phyloP scores from a whole-genome alignment of 2,329 filamentous ascomycete genomes.

The Orbilia oligospora region DNA sequence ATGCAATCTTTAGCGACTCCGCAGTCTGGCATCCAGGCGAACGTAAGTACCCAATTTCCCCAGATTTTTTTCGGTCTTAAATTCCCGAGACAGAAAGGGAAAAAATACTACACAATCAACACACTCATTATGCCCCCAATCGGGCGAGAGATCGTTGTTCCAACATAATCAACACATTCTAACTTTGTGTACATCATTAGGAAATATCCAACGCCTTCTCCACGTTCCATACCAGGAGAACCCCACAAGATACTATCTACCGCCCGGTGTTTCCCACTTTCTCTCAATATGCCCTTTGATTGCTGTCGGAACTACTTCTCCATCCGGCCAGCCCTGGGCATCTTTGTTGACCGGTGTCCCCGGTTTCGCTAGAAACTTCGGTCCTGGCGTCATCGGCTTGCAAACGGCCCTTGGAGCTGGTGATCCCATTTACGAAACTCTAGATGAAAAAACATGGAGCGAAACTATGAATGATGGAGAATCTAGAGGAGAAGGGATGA shows the following conservation, averaged over 20 bases:
- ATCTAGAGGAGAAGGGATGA: constrained; percentile 69
- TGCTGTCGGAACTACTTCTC: constrained; percentile 80
- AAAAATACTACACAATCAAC: constrained; percentile 41
- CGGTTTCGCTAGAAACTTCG: constrained; percentile 77
- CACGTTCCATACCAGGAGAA: constrained; percentile 74
- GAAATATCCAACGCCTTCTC: constrained; percentile 74
- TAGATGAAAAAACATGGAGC: constrained; percentile 70
- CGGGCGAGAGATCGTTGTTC: neutral
- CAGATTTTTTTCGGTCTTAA: neutral
- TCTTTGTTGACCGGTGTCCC: constrained; percentile 81
- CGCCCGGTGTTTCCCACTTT: constrained; percentile 74
- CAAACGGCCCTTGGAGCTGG: constrained; percentile 74
- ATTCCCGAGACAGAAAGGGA: neutral
- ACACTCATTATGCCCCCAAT: constrained; percentile 2
- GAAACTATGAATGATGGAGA: constrained; percentile 69
- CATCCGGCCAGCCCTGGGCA: constrained; percentile 78
- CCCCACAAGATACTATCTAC: constrained; percentile 77
- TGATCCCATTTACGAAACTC: constrained; percentile 79
- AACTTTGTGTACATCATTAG: constrained; percentile 32
- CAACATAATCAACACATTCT: constrained; percentile 33
- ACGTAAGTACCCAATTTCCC: constrained; percentile 23
- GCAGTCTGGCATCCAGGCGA: constrained; percentile 27
- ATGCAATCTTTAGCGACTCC: constrained; percentile 23
- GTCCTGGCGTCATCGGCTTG: constrained; percentile 76
- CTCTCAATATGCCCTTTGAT: constrained; percentile 77